phyloP scores from a whole-genome alignment of 2,329 filamentous ascomycete genomes.

The Apiospora phragmitis region DNA sequence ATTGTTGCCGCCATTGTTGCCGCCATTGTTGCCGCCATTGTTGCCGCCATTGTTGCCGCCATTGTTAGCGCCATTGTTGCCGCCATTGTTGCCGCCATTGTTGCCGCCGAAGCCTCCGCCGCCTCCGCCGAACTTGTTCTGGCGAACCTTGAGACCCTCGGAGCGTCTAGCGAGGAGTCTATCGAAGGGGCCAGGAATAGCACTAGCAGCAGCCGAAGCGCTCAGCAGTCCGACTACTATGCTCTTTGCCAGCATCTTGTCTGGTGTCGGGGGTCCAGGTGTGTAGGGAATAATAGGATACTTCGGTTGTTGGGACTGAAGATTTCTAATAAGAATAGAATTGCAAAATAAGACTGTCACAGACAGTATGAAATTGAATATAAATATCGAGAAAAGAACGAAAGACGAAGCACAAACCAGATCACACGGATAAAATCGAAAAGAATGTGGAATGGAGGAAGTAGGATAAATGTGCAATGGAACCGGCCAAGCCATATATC shows the following conservation, averaged over 20 bases:
- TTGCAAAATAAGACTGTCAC: not conserved
- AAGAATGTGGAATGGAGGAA: constrained; percentile 8
- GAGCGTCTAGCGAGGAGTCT: constrained; percentile 28
- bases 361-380: not conserved
- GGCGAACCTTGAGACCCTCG: constrained; percentile 40
- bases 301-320: not conserved
- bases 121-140: constrained; percentile 31
- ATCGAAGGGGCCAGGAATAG: constrained; percentile 41
- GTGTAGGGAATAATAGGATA: constrained; percentile 13
- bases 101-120: constrained; percentile 18
- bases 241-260: constrained; percentile 55
- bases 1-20: constrained; percentile 20
- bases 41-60: constrained; percentile 20
- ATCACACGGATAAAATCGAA: constrained; percentile 8
- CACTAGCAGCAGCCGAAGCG: constrained; percentile 46
- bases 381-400: not conserved
- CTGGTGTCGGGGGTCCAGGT: constrained; percentile 15
- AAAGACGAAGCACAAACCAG: constrained; percentile 9
- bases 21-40: constrained; percentile 16
- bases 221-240: constrained; percentile 50
- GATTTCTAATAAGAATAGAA: not conserved
- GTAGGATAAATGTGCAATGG: constrained; percentile 7
- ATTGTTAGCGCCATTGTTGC: constrained; percentile 22
- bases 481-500: constrained; percentile 6
- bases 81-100: constrained; percentile 17